Evolutionary conservation across 2,329 filamentous ascomycete species (phyloP), one percentile per base, ranked within the genome.

Genomic region (Basipetospora chlamydospora): DNA sequence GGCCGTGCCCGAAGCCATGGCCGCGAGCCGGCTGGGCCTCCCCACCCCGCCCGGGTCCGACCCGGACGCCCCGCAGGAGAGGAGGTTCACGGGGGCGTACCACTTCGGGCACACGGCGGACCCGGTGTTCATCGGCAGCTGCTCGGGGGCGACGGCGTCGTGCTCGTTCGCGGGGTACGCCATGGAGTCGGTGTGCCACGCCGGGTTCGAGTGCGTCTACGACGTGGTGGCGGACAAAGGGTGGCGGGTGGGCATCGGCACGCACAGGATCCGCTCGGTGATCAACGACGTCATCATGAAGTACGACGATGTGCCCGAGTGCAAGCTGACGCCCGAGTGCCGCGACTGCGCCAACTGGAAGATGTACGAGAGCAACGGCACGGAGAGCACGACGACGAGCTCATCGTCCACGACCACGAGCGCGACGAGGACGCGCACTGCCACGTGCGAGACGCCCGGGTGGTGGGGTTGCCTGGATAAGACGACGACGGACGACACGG

Each of bases 21-120:
- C 90, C 3, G 87, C 85, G 6, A 73, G 74, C 35, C 77, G 90
- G 18, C 67, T 98, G 1, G 90, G 87, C 16, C 70, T 98, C 6
- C 88, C 88, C 0, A 70, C 77, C 0, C 88, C 90, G 10, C 88
- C 88, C 1, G 83, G 82, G 17, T 67, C 79, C 31, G 70, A 87
- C 48, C 70, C 84, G 17, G 65, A 70, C 28, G 66, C 72, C 22
- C 79, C 84, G 21, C 84, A 92, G 49, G 67, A 71, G 26, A 67
- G 84, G 28, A 59, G 73, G 40, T 70, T 75, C 48, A 92, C 85
- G 0, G 87, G 84, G 10, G 68, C 81, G 0, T 92, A 77, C 51
- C 90, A 98, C 55, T 88, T 95, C 53, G 90, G 90, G 4, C 87
- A 96, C 50, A 96, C 86, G 0, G 90, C 90, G 1, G 90, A 98